phyloP scores from a whole-genome alignment of 176 grass and related monocot genomes.

The Elymus sibiricus region DNA sequence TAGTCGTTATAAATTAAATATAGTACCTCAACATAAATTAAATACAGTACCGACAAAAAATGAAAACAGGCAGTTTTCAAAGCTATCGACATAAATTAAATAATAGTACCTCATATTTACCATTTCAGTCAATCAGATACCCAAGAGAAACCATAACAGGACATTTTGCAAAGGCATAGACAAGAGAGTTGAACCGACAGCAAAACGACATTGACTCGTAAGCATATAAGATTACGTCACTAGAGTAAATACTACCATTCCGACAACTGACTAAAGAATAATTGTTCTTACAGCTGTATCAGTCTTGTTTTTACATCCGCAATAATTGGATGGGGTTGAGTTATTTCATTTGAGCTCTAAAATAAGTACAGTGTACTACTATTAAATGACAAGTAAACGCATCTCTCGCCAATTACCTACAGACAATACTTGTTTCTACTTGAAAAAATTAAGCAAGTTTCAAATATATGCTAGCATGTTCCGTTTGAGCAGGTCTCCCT shows the following conservation, averaged over 20 bases:
- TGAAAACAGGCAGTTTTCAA: too few relatives aligned
- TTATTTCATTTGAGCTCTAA: background rate
- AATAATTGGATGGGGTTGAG: background rate
- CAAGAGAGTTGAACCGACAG: background rate
- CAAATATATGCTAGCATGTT: background rate
- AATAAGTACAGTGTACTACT: background rate
- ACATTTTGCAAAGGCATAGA: background rate
- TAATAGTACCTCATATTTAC: background rate
- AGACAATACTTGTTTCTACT: background rate
- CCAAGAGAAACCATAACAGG: slow-evolving; percentile 6
- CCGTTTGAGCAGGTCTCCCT: background rate
- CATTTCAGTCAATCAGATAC: background rate
- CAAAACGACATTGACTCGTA: slow-evolving; percentile 1
- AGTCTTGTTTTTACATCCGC: background rate
- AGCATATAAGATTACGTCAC: background rate
- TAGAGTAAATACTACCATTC: background rate
- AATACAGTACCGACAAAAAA: too few relatives aligned
- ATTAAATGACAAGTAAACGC: background rate
- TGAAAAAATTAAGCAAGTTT: background rate
- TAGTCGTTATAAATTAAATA: background rate
- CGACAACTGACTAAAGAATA: background rate
- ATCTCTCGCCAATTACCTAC: background rate
- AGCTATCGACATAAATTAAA: slow-evolving; percentile 1
- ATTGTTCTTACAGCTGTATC: background rate
- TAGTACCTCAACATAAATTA: too few relatives aligned